Conservation (phyloP, 2,329 filamentous ascomycete genomes). For the Sordariomycetes sp. region DNA sequence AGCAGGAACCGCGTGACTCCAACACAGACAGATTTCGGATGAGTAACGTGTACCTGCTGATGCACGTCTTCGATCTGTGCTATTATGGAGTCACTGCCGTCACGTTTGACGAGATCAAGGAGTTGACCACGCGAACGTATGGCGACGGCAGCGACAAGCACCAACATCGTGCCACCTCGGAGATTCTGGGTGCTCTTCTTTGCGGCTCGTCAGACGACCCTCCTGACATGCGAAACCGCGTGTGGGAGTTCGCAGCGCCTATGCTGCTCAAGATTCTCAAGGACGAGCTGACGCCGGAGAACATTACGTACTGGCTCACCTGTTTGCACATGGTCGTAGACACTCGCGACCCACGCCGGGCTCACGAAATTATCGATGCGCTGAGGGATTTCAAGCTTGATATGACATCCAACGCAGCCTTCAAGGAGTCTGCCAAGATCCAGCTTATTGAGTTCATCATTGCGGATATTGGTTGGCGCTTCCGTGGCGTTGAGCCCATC, state of each 20-base stretch:
- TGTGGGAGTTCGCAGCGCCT: slow-evolving; percentile 88
- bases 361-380: slow-evolving; percentile 76
- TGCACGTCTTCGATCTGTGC: slow-evolving; percentile 85
- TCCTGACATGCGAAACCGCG: slow-evolving; percentile 59
- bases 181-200: slow-evolving; percentile 82
- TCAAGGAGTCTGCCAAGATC: slow-evolving; percentile 97
- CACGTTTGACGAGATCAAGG: slow-evolving; percentile 81
- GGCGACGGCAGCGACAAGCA: slow-evolving; percentile 95
- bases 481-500: slow-evolving; percentile 81
- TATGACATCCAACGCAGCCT: slow-evolving; percentile 91
- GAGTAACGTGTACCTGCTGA: slow-evolving; percentile 76
- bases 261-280: slow-evolving; percentile 78
- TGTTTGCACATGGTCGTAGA: slow-evolving; percentile 86
- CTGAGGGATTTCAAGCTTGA: slow-evolving; percentile 82
- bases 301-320: slow-evolving; percentile 87
- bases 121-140: slow-evolving; percentile 68
- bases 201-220: slow-evolving; percentile 73
- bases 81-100: slow-evolving; percentile 68
- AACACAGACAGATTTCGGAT: slow-evolving; percentile 81
- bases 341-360: slow-evolving; percentile 79
- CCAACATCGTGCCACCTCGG: slow-evolving; percentile 89
- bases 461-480: slow-evolving; percentile 89
- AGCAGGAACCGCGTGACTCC: slow-evolving; percentile 85
- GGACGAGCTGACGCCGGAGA: slow-evolving; percentile 92
- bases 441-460: slow-evolving; percentile 83